Conservation (phyloP, 2,329 filamentous ascomycete species). For the Fusarium sp. region DNA sequence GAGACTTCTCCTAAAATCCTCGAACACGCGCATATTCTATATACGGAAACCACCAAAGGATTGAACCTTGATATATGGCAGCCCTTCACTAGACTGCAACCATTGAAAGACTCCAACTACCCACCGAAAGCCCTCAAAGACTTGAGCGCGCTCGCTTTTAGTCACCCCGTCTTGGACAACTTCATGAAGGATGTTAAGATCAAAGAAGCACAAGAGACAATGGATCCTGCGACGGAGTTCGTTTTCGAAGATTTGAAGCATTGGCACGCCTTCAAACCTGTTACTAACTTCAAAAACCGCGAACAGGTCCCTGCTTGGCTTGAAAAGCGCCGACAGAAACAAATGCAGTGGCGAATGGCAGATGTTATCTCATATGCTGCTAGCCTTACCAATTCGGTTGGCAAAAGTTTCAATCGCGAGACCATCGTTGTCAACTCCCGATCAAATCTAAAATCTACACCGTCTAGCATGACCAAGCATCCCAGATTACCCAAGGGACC, state of each 20-base stretch:
- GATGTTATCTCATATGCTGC: constrained; percentile 77
- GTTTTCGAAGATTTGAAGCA: constrained; percentile 64
- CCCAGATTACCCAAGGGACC: constrained; percentile 21
- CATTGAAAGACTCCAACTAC: neutral
- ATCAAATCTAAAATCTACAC: neutral
- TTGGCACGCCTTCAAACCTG: constrained; percentile 72
- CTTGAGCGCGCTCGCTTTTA: constrained; percentile 59
- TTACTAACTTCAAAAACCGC: constrained; percentile 56
- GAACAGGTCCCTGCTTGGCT: constrained; percentile 39
- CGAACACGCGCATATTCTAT: neutral
- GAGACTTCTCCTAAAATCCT: constrained; percentile 9
- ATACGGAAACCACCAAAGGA: constrained; percentile 4
- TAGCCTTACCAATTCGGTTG: constrained; percentile 74
- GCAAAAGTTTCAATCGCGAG: constrained; percentile 73
- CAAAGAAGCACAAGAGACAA: constrained; percentile 47
- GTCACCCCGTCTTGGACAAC: constrained; percentile 59
- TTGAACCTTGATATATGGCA: neutral
- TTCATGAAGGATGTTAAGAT: constrained; percentile 60
- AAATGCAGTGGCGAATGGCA: constrained; percentile 64
- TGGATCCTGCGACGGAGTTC: constrained; percentile 48
- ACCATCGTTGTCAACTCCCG: constrained; percentile 63
- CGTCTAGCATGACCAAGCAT: constrained; percentile 2
- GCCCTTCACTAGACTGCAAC: neutral
- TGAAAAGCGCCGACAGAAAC: constrained; percentile 66
- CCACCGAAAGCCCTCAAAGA: neutral